Conservation (phyloP, 2,329 filamentous ascomycete species). For the Pyricularia grisea region DNA sequence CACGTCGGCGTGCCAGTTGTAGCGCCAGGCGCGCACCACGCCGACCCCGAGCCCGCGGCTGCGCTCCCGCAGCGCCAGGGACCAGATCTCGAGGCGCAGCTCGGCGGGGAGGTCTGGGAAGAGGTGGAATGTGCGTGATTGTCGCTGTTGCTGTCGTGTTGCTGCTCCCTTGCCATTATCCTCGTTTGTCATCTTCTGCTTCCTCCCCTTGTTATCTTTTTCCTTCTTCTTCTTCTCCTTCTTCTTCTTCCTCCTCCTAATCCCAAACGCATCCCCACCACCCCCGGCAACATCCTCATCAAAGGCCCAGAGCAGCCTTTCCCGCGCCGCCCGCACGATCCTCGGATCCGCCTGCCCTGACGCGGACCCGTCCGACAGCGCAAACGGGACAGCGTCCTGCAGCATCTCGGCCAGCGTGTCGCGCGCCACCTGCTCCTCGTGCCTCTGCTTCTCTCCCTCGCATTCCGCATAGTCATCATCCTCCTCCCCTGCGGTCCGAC, state of each 20-base stretch:
- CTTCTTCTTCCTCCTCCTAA: not conserved
- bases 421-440: not conserved
- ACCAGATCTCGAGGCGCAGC: slow-evolving; percentile 25
- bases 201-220: not conserved
- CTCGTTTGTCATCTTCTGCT: not conserved
- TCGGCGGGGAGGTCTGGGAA: slow-evolving; percentile 24
- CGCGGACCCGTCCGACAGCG: not conserved
- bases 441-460: too few species aligned
- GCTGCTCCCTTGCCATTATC: not conserved
- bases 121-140: slow-evolving; percentile 12
- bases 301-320: not conserved
- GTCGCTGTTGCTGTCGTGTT: too few species aligned
- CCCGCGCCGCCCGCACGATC: not conserved
- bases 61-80: slow-evolving; percentile 5
- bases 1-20: not conserved
- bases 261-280: not conserved
- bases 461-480: too few species aligned
- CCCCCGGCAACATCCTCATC: not conserved
- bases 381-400: not conserved
- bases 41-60: not conserved
- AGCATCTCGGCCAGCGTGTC: not conserved
- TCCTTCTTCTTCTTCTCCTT: not conserved
- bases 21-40: not conserved
- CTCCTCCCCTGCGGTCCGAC: too few species aligned
- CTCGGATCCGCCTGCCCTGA: not conserved